Evolutionary conservation across 148 eudicot species (phyloP).

Genomic region (Rhododendron henanense): DNA sequence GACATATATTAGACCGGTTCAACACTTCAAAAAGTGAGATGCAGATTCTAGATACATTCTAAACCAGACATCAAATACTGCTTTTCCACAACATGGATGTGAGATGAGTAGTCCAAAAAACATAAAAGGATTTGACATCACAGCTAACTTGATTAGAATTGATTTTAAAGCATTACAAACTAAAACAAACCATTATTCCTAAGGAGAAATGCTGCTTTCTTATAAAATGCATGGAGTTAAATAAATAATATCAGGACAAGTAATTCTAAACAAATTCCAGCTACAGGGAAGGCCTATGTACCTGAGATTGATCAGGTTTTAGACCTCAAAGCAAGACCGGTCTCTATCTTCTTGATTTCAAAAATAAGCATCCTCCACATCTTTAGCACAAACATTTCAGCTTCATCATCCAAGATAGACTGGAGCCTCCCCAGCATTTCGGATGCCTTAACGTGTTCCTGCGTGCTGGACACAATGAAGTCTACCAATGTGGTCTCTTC

Average conservation of each 20-base stretch:
- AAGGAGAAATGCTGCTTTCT: neutral
- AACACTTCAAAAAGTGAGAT: neutral
- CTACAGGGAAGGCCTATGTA: neutral
- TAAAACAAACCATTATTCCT: neutral
- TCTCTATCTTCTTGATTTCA: conserved; percentile 82
- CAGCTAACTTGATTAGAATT: neutral
- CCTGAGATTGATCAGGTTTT: conserved; percentile 34
- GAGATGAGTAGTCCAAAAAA: neutral
- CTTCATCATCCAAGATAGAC: conserved; percentile 84
- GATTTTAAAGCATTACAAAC: conserved; percentile 1
- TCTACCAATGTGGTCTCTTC: conserved; percentile 85
- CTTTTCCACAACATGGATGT: neutral
- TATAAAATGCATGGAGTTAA: neutral
- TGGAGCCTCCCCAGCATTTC: conserved; percentile 83
- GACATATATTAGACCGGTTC: neutral
- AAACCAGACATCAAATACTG: neutral
- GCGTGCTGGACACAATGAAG: conserved; percentile 74
- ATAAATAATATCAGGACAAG: neutral
- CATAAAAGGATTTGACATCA: neutral
- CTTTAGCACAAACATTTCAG: conserved; percentile 97
- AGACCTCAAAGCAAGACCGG: conserved; percentile 57
- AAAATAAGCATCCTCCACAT: conserved; percentile 99
- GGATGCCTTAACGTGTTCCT: conserved; percentile 62
- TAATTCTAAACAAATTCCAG: neutral
- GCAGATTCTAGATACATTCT: neutral